phyloP scores from a whole-genome alignment of 176 grass and related monocot genomes.

The Phoenix dactylifera region DNA sequence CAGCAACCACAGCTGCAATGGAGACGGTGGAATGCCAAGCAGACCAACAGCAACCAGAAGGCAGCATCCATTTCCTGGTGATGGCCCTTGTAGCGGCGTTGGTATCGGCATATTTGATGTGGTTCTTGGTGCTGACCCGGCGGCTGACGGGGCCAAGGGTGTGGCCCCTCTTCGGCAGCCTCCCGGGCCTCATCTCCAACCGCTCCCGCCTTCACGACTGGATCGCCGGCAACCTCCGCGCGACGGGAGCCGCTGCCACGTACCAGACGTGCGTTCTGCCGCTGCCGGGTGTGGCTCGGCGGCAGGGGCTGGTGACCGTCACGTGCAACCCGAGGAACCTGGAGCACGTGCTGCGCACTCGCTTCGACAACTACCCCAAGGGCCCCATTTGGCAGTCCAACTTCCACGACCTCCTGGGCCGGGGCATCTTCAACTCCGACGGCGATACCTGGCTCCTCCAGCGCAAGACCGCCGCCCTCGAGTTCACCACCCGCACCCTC shows the following conservation, averaged over 20 bases:
- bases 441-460: constrained; percentile 93
- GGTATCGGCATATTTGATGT: constrained; percentile 55
- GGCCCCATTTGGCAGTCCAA: constrained; percentile 81
- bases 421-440: constrained; percentile 97
- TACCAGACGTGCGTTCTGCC: constrained; percentile 94
- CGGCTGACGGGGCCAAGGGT: constrained; percentile 59
- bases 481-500: constrained; percentile 86
- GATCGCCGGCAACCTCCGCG: constrained; percentile 76
- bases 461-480: constrained; percentile 92
- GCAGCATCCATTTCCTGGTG: constrained; percentile 14
- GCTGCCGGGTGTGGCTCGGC: constrained; percentile 54
- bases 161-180: constrained; percentile 81
- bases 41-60: constrained; percentile 3
- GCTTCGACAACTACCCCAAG: constrained; percentile 97
- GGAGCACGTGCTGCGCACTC: constrained; percentile 81
- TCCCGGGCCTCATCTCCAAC: constrained; percentile 62
- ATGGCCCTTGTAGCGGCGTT: constrained; percentile 14
- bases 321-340: constrained; percentile 91
- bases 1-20: constrained; percentile 1
- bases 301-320: constrained; percentile 88
- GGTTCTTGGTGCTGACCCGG: constrained; percentile 65
- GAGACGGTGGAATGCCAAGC: constrained; percentile 5
- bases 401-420: constrained; percentile 92
- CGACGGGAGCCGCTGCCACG: constrained; percentile 56
- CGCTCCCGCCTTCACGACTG: constrained; percentile 75